Conservation (phyloP, 805 yeast genomes). For the Yamadazyma ubonensis region DNA sequence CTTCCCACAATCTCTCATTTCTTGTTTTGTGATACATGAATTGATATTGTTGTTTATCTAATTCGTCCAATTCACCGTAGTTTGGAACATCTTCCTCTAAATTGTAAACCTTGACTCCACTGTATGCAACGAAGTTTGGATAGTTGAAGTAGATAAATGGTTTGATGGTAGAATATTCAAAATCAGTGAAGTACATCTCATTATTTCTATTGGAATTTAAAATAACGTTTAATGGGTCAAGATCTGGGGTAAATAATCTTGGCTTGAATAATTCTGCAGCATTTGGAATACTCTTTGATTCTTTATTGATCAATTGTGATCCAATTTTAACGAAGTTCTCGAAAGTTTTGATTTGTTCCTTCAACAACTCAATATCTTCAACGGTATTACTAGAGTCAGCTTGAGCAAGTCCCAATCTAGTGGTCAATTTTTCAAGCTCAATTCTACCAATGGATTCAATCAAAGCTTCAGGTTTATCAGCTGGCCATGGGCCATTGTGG, state of each 20-base stretch:
- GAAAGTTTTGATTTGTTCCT: slow-evolving; percentile 57
- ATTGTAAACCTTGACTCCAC: slow-evolving; percentile 83
- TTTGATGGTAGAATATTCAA: slow-evolving; percentile 76
- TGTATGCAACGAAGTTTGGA: slow-evolving; percentile 83
- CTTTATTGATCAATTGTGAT: slow-evolving; percentile 56
- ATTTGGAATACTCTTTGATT: slow-evolving; percentile 58
- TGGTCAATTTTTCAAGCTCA: slow-evolving; percentile 60
- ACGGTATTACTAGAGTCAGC: slow-evolving; percentile 50
- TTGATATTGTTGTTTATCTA: slow-evolving; percentile 75
- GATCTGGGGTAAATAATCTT: slow-evolving; percentile 74
- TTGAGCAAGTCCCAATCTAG: slow-evolving; percentile 52
- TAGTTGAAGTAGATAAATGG: slow-evolving; percentile 78
- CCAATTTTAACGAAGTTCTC: slow-evolving; percentile 58
- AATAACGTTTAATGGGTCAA: slow-evolving; percentile 87
- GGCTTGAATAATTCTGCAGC: slow-evolving; percentile 64
- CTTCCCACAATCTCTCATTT: slow-evolving; percentile 88
- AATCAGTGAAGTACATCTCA: slow-evolving; percentile 63
- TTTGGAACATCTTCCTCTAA: slow-evolving; percentile 72
- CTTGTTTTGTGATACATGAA: slow-evolving; percentile 88
- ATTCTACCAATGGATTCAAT: slow-evolving; percentile 62
- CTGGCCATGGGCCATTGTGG: slow-evolving; percentile 77
- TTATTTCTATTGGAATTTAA: slow-evolving; percentile 34
- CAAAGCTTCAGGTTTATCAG: slow-evolving; percentile 57
- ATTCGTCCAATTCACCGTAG: slow-evolving; percentile 62
- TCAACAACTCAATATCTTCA: slow-evolving; percentile 43